Evolutionary conservation across 2,329 filamentous ascomycete genomes (phyloP).

Genomic region (Alternaria sp.): DNA sequence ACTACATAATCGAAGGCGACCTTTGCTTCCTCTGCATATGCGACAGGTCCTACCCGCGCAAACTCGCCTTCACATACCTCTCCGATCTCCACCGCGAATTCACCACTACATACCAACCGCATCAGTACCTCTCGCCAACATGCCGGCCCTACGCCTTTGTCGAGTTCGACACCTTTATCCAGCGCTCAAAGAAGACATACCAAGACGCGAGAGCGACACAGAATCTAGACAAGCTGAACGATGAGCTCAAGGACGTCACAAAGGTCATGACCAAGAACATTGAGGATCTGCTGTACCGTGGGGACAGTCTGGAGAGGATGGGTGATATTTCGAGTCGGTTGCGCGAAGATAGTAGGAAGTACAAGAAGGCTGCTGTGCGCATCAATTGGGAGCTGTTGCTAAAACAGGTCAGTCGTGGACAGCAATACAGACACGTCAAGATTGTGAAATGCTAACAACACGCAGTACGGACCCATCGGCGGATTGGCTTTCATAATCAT

Average conservation of each 20-base stretch:
- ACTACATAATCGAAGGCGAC: constrained; percentile 85
- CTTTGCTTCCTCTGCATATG: constrained; percentile 94
- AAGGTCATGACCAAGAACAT: constrained; percentile 99
- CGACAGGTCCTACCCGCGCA: constrained; percentile 93
- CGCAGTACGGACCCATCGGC: constrained; percentile 84
- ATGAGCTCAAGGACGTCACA: constrained; percentile 96
- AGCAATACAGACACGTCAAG: not conserved
- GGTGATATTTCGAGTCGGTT: constrained; percentile 89
- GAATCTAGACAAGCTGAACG: constrained; percentile 94
- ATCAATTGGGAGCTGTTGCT: constrained; percentile 98
- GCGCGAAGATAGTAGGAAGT: constrained; percentile 93
- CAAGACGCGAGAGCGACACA: constrained; percentile 88
- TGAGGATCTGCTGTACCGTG: constrained; percentile 93
- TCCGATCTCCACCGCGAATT: constrained; percentile 92
- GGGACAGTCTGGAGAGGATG: constrained; percentile 95
- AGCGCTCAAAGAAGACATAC: constrained; percentile 91
- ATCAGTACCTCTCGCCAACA: constrained; percentile 75
- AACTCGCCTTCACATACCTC: constrained; percentile 98
- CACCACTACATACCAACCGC: constrained; percentile 78
- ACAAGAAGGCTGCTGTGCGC: constrained; percentile 86
- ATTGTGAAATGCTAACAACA: constrained; percentile 22
- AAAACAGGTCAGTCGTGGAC: constrained; percentile 71
- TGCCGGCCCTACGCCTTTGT: constrained; percentile 95
- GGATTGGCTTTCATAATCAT: constrained; percentile 82
- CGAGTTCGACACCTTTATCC: constrained; percentile 97